These are phyloP conservation scores for Spiraea crenata DNA, from an alignment of 331 rosid genomes.

Conservation along the genomic window DNA sequence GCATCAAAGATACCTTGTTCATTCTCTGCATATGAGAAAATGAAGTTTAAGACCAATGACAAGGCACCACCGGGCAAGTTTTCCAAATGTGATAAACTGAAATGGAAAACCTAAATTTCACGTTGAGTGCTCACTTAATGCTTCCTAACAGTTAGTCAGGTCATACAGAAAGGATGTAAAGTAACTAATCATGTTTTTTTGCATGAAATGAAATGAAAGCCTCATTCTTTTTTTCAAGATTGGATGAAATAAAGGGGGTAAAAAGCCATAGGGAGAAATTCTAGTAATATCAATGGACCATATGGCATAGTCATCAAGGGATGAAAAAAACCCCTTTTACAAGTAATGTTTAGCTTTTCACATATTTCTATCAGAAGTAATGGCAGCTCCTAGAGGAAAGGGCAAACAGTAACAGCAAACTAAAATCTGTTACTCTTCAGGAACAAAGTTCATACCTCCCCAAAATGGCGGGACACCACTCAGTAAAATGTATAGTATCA, in stretches of 20 bases:
- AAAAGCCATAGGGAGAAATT: background rate
- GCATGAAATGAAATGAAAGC: background rate
- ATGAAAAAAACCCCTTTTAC: background rate
- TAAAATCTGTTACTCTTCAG: background rate
- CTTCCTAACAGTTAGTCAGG: background rate
- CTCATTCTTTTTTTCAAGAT: background rate
- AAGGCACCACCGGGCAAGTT: background rate
- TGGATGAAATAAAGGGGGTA: background rate
- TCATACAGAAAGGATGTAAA: background rate
- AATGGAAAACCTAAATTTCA: slow-evolving; percentile 13
- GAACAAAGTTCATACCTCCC: slow-evolving; percentile 59
- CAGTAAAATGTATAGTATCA: slow-evolving; percentile 85
- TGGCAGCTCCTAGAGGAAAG: background rate
- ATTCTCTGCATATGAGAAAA: slow-evolving; percentile 59
- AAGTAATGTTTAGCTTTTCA: background rate
- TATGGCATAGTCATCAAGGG: background rate
- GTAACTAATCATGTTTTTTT: background rate
- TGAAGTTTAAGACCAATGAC: slow-evolving; percentile 18
- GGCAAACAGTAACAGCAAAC: background rate
- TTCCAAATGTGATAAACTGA: background rate
- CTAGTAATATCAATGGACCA: background rate
- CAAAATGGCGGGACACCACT: slow-evolving; percentile 94
- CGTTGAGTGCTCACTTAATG: background rate
- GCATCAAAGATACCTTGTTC: slow-evolving; percentile 85
- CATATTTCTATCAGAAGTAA: background rate